Conservation (phyloP, 2,329 filamentous ascomycete species). For the Ceratocystis smalleyi region DNA sequence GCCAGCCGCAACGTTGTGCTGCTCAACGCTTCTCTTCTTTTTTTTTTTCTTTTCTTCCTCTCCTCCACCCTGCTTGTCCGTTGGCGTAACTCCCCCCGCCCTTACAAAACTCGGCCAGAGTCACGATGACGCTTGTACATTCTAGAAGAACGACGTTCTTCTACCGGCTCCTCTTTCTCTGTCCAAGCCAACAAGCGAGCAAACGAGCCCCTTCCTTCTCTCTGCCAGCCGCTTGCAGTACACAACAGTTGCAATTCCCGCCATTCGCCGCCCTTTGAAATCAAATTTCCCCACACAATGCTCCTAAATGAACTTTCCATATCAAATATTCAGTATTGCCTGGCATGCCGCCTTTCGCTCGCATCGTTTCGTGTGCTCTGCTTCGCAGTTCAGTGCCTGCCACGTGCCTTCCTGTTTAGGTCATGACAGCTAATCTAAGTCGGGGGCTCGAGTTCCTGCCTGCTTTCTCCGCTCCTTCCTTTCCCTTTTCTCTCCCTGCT, state of each 20-base stretch:
- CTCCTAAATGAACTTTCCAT: neutral
- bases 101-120: neutral
- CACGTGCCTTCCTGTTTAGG: neutral
- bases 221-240: neutral
- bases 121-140: neutral
- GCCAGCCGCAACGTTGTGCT: neutral
- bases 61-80: neutral
- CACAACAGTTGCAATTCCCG: neutral
- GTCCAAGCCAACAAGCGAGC: neutral
- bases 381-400: neutral
- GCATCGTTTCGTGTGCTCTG: neutral
- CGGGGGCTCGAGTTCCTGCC: neutral
- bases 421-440: neutral
- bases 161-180: neutral
- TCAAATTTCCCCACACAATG: neutral
- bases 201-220: neutral
- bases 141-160: neutral
- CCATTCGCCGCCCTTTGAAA: neutral
- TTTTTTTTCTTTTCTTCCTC: too few relatives aligned
- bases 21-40: neutral
- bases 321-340: neutral
- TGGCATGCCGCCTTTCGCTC: neutral
- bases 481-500: neutral
- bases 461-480: neutral
- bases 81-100: neutral